Evolutionary conservation across 352 stramenopile species (phyloP).

Genomic region (Phytophthora foliorum): DNA sequence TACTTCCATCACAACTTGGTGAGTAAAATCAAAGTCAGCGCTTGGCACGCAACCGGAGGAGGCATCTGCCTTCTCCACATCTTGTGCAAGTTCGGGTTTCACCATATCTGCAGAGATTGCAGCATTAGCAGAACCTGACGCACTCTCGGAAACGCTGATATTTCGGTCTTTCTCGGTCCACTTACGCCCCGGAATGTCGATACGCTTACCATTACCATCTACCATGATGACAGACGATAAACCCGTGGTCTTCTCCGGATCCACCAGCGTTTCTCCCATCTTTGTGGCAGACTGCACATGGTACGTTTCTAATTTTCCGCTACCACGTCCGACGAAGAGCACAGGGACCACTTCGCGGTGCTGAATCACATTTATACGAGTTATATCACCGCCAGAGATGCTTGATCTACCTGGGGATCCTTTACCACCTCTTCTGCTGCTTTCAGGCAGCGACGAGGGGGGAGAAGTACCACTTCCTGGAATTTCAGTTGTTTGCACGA

Average conservation of each 20-base stretch:
- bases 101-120: constrained; percentile 18
- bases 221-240: constrained; percentile 79
- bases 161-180: constrained; percentile 40
- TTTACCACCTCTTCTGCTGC: constrained; percentile 21
- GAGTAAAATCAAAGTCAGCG: constrained; percentile 40
- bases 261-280: constrained; percentile 69
- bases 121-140: constrained; percentile 4
- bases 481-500: constrained; percentile 74
- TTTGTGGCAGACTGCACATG: constrained; percentile 75
- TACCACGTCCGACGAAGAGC: constrained; percentile 76
- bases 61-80: neutral
- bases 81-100: constrained; percentile 14
- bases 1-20: constrained; percentile 41
- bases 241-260: constrained; percentile 46
- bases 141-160: neutral
- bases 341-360: constrained; percentile 67
- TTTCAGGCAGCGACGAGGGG: constrained; percentile 7
- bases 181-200: constrained; percentile 51
- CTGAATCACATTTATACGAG: constrained; percentile 36
- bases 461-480: constrained; percentile 33
- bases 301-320: constrained; percentile 79
- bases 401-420: constrained; percentile 13
- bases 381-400: neutral
- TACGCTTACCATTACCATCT: constrained; percentile 50
- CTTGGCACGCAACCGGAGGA: neutral